Evolutionary conservation across 2,329 filamentous ascomycete species (phyloP), one percentile per base, ranked within the genome.

Genomic region (Podosphaera aphanis): DNA sequence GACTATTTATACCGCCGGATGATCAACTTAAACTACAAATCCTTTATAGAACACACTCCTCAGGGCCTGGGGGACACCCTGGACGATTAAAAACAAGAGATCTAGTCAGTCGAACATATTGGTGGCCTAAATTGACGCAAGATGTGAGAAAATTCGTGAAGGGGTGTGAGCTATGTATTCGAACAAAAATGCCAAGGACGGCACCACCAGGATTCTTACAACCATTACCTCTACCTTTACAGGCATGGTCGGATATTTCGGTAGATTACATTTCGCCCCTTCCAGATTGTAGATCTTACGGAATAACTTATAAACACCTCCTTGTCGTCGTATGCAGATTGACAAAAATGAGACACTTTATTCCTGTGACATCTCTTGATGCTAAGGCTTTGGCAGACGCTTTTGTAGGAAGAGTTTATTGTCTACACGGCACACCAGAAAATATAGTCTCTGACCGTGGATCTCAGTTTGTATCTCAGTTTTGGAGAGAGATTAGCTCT

Each of bases 371-470:
- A 11, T 6, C 25, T 29, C 11, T 29, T 6, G 25, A 29, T 11
- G 25, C 45, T 2, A 6, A 15, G 1, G 27, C 39, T 2, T 37
- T 41, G 11, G 42, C 47, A 10, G 11, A n/a, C 2, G 5, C 45
- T 20, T 47, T 49, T 20, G 15, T 47, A 2, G 15, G 21, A 13
- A 13, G 45, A 5, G 45, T 47, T 7, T 47, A 13, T 16, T 47
- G 44, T 11, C 29, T 31, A 4, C 29, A 49, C 25, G 39, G 43
- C 11, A 21, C 43, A 15, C 46, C 39, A 4, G 38, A 48, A n/a
- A 19, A 27, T 16, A 35, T 52, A 1, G 46, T 52, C 6, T 46
- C 45, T 36, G 39, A 53, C 31, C 10, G 48, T 7, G 51, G 50
- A 5, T 18, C 44, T 6, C 16, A 27, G 15, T 52, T 53, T 38